Conservation (phyloP, 352 stramenopile genomes). For the Blastocystis sp. region DNA sequence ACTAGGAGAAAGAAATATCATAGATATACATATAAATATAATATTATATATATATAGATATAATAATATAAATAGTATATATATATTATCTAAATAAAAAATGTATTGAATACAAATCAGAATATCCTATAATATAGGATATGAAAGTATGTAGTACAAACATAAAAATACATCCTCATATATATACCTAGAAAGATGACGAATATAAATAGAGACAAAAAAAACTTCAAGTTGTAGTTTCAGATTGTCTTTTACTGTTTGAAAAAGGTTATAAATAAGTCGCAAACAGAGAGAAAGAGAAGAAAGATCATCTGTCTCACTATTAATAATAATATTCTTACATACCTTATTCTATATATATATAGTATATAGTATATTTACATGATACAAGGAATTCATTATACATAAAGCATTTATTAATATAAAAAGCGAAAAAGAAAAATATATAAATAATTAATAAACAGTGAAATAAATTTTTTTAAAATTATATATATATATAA, state of each 20-base stretch:
- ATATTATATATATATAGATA: no score
- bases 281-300: slow-evolving; percentile 73
- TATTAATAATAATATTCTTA: slow-evolving; percentile 81
- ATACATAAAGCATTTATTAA: slow-evolving; percentile 94
- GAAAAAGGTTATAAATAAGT: slow-evolving; percentile 97
- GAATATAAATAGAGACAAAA: slow-evolving; percentile 83
- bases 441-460: not conserved
- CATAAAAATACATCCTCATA: not conserved
- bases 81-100: no score
- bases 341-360: slow-evolving; percentile 73
- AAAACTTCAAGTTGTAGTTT: slow-evolving; percentile 97
- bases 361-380: slow-evolving; percentile 53
- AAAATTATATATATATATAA: no score
- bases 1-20: not conserved
- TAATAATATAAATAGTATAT: no score
- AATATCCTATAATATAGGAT: slow-evolving; percentile 23
- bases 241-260: slow-evolving; percentile 89
- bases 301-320: slow-evolving; percentile 71
- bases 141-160: not conserved
- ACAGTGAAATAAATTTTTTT: not conserved
- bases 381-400: slow-evolving; percentile 61
- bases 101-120: no score
- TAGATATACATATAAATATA: slow-evolving; percentile 5
- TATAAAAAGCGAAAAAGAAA: slow-evolving; percentile 11
- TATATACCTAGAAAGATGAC: slow-evolving; percentile 51